Evolutionary conservation across 2,329 filamentous ascomycete genomes (phyloP).

Genomic region (Didymellaceae sp.): DNA sequence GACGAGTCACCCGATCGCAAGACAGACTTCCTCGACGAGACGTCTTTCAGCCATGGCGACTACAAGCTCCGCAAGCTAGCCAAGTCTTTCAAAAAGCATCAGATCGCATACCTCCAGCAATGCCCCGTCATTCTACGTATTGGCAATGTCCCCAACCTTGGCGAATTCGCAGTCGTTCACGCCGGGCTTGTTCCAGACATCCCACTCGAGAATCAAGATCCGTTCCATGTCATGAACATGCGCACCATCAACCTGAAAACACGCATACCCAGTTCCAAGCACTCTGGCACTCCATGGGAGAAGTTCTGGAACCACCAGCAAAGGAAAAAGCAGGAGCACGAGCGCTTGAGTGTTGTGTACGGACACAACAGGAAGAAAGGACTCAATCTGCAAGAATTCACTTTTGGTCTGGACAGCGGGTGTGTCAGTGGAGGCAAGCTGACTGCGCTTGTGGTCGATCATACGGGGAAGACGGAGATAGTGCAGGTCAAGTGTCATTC

Average conservation of each 20-base stretch:
- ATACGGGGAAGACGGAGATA: slow-evolving; percentile 45
- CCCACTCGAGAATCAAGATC: slow-evolving; percentile 72
- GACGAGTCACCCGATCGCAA: slow-evolving; percentile 43
- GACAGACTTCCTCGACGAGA: slow-evolving; percentile 38
- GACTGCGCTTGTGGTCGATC: slow-evolving; percentile 77
- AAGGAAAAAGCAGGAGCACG: slow-evolving; percentile 39
- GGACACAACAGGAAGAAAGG: slow-evolving; percentile 77
- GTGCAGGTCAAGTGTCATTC: slow-evolving; percentile 51
- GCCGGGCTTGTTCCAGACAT: slow-evolving; percentile 83
- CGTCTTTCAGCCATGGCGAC: slow-evolving; percentile 42
- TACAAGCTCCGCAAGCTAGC: slow-evolving; percentile 59
- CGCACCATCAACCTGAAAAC: slow-evolving; percentile 73
- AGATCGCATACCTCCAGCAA: slow-evolving; percentile 71
- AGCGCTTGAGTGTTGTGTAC: slow-evolving; percentile 69
- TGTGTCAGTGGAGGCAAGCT: slow-evolving; percentile 79
- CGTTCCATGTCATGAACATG: slow-evolving; percentile 91
- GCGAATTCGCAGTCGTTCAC: slow-evolving; percentile 79
- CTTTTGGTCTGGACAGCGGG: slow-evolving; percentile 83
- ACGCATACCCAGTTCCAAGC: slow-evolving; percentile 61
- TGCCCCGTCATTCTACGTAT: slow-evolving; percentile 81
- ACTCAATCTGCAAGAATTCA: slow-evolving; percentile 71
- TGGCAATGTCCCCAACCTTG: slow-evolving; percentile 65
- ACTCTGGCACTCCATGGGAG: slow-evolving; percentile 69
- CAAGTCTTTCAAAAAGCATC: slow-evolving; percentile 63
- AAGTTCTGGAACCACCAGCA: slow-evolving; percentile 61